Evolutionary conservation across 164 flowering plant species (phyloP), one percentile per base, ranked within the genome.

Genomic region (Tinospora cordifolia): DNA sequence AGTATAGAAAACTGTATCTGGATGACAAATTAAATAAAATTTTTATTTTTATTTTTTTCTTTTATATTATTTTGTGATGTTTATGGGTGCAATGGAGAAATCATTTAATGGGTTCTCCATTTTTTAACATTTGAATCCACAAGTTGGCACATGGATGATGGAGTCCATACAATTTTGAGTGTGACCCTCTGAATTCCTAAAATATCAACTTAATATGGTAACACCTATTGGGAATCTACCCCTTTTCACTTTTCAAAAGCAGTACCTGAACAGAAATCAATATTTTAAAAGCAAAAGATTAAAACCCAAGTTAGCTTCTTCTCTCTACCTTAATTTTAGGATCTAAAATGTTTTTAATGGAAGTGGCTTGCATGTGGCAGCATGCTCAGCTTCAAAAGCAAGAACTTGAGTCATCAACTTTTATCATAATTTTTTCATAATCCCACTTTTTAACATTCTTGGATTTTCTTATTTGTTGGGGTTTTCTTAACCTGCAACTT

Each of bases 291-390:
- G 36, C 65, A 65, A n/a, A 17, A 15, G 26, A 40, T 47, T 69
- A 26, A 4, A 47, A n/a, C n/a, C n/a, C 51, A 57, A 25, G 65
- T 40, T 39, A 63, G 46, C 58, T 54, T 69, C 60, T 27, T 69
- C 60, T 27, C 36, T 30, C 34, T 57, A 68, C 81, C 78, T 75
- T 51, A 73, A 71, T 75, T 73, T 80, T 58, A 75, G 81, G 83
- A 73, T 80, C 81, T 75, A 51, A 46, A 51, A 70, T 67, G 69
- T 65, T 72, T 27, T 72, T 27, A 71, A 44, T 69, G 67, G n/a
- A 72, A 77, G 73, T 72, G 82, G 69, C 39, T n/a, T 78, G 63
- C 83, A 80, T 78, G 81, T 80, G 83, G 71, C 70, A 67, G 65
- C 74, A 30, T 62, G 62, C 60, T 66, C 69, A 78, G 68, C 69